Conservation (phyloP, 1,284 basidiomycete species). For the Papiliotrema fonsecae region DNA sequence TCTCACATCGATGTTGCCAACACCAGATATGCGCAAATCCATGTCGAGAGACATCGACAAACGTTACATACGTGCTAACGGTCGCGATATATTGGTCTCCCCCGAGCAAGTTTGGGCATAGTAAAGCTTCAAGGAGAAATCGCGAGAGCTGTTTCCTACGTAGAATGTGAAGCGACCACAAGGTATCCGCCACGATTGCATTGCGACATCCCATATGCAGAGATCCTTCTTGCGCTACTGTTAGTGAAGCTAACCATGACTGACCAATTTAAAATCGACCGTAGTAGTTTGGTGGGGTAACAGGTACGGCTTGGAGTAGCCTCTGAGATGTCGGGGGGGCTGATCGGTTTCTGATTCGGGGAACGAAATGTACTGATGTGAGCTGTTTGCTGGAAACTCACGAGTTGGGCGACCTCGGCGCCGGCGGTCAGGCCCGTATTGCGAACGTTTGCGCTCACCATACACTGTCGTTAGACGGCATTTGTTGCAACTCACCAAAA, state of each 20-base stretch:
- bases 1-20: not conserved
- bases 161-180: slow-evolving; percentile 37
- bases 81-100: slow-evolving; percentile 41
- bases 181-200: slow-evolving; percentile 46
- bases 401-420: slow-evolving; percentile 50
- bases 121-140: slow-evolving; percentile 19
- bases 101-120: slow-evolving; percentile 46
- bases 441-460: slow-evolving; percentile 42
- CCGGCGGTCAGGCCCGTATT: slow-evolving; percentile 48
- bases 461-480: slow-evolving; percentile 16
- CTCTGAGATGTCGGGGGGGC: slow-evolving; percentile 43
- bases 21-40: slow-evolving; percentile 46
- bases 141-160: slow-evolving; percentile 39
- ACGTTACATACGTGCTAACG: slow-evolving; percentile 40
- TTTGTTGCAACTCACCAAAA: slow-evolving; percentile 22
- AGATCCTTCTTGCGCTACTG: slow-evolving; percentile 48
- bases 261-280: slow-evolving; percentile 43
- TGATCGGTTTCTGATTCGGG: slow-evolving; percentile 41
- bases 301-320: slow-evolving; percentile 43
- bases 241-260: not conserved
- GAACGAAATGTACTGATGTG: slow-evolving; percentile 45
- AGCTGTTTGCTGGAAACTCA: slow-evolving; percentile 16
- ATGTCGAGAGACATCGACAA: slow-evolving; percentile 40
- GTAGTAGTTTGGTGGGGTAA: slow-evolving; percentile 31
- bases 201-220: slow-evolving; percentile 46